Evolutionary conservation across 306 rosid species (phyloP).

Genomic region (Malus asiatica): DNA sequence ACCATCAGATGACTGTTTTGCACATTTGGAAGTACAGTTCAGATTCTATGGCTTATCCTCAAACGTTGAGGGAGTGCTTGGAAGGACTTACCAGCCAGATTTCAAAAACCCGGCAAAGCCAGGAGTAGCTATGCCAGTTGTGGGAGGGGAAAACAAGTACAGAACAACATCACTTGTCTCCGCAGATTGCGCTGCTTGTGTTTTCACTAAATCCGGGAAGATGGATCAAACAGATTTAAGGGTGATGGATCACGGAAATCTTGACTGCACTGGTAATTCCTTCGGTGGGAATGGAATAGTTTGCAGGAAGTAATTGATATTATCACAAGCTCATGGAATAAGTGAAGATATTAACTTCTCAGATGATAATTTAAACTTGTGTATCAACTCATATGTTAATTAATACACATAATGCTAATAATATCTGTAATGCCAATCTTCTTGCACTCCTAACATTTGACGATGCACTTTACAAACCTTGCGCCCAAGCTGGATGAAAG

Average conservation of each 20-base stretch:
- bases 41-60: conserved; percentile 50
- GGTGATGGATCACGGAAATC: conserved; percentile 26
- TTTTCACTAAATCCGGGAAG: conserved; percentile 28
- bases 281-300: conserved; percentile 70
- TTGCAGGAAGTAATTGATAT: conserved; percentile 46
- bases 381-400: not conserved
- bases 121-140: conserved; percentile 79
- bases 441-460: not conserved
- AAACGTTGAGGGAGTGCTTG: conserved; percentile 78
- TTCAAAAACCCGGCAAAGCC: conserved; percentile 63
- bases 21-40: conserved; percentile 82
- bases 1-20: conserved; percentile 62
- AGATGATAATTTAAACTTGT: not conserved
- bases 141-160: conserved; percentile 77
- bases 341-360: not conserved
- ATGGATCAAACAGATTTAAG: conserved; percentile 1
- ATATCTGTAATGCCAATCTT: not conserved
- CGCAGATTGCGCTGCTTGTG: conserved; percentile 48
- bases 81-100: conserved; percentile 77
- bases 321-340: not conserved
- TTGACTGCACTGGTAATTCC: conserved; percentile 50
- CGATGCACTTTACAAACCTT: not conserved
- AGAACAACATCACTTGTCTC: conserved; percentile 63
- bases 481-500: not conserved
- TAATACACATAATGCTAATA: no score